A percentile compares a stretch with the other conserved stretches of the same genome.
Evolutionary conservation across 306 rosid species (phyloP).

Genomic region (Medicago arabica): DNA sequence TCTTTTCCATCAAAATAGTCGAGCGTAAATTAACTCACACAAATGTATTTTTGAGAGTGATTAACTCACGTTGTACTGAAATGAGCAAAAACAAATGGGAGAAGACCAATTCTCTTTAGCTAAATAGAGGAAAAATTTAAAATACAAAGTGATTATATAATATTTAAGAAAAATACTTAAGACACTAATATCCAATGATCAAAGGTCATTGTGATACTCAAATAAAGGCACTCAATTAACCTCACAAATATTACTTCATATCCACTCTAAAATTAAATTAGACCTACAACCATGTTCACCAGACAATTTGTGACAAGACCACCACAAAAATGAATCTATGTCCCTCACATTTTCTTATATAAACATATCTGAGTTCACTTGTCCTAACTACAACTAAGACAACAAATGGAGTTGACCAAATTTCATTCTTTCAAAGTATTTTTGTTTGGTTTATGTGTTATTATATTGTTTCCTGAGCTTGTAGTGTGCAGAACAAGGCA

Average conservation of each 20-base stretch:
- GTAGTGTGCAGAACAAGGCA: slow-evolving; percentile 67
- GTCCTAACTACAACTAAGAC: slow-evolving; percentile 24
- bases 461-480: slow-evolving; percentile 50
- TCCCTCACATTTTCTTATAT: slow-evolving; percentile 23
- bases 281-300: slow-evolving; percentile 63
- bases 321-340: slow-evolving; percentile 24
- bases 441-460: slow-evolving; percentile 49
- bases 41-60: no score
- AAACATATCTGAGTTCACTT: neutral
- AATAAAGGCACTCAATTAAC: slow-evolving; percentile 16
- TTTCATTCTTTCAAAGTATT: slow-evolving; percentile 40
- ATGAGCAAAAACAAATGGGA: no score
- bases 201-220: slow-evolving; percentile 36
- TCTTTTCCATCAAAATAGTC: no score
- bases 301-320: slow-evolving; percentile 29
- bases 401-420: slow-evolving; percentile 43
- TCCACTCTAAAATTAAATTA: slow-evolving; percentile 81
- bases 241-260: slow-evolving; percentile 57
- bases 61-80: no score
- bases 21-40: no score
- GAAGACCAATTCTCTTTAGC: no score
- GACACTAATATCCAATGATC: slow-evolving; percentile 12
- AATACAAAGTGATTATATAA: slow-evolving; percentile 21
- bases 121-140: neutral
- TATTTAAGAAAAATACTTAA: neutral